These are phyloP conservation scores for Eucalyptus albens DNA, from an alignment of 345 rosid genomes.

Conservation along the genomic window DNA sequence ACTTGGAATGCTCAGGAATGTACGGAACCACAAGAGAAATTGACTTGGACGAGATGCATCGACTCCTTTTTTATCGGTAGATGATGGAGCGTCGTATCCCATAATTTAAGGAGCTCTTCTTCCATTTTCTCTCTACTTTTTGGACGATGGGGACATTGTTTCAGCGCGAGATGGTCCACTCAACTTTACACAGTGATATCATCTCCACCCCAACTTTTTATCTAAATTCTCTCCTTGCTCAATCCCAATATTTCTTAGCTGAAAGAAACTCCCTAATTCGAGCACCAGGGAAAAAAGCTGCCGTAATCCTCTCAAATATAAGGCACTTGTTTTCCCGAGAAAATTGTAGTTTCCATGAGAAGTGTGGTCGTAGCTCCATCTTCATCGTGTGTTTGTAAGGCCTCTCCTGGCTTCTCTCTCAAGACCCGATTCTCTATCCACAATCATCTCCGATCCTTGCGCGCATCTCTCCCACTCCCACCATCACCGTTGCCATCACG, in stretches of 20 bases:
- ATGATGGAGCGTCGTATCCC: not conserved
- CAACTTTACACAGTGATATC: not conserved
- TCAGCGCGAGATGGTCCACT: not conserved
- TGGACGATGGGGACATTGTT: not conserved
- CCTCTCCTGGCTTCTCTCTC: constrained; percentile 8
- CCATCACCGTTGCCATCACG: not conserved
- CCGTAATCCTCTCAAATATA: not conserved
- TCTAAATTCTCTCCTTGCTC: not conserved
- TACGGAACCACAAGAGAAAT: not conserved
- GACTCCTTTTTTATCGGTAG: not conserved
- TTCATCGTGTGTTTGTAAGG: not conserved
- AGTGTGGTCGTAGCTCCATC: constrained; percentile 1
- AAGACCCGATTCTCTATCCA: not conserved
- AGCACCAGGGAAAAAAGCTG: not conserved
- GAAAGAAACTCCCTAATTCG: not conserved
- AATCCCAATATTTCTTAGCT: not conserved
- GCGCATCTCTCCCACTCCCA: not conserved
- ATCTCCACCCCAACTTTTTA: not conserved
- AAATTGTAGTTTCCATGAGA: constrained; percentile 30
- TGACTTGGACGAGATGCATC: not conserved
- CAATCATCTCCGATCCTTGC: not conserved
- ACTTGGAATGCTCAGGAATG: not conserved
- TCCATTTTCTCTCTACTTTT: not conserved
- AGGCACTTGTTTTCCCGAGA: constrained; percentile 2
- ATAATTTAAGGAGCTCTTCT: not conserved